Evolutionary conservation across 768 basidiomycete species (phyloP), one percentile per base, ranked within the genome.

Genomic region (Agrocybe pediades): DNA sequence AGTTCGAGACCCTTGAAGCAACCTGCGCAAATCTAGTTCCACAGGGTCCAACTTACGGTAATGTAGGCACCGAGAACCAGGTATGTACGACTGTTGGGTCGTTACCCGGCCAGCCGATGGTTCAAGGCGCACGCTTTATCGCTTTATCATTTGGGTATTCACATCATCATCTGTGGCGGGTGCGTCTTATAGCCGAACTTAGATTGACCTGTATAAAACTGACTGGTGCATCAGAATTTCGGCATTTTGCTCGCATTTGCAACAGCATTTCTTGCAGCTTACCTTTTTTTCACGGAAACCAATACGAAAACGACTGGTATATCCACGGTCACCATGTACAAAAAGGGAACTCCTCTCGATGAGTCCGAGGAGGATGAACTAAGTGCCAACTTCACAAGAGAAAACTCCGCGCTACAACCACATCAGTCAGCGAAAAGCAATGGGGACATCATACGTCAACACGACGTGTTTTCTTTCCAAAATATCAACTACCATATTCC

Each of bases 381-480:
- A 24, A 66, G 68, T 27, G 63, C 70, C 16, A 66, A 41, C 6
- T n/a, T n/a, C n/a, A n/a, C n/a, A n/a, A n/a, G n/a, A n/a, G n/a
- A n/a, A n/a, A n/a, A n/a, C n/a, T n/a, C n/a, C n/a, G n/a, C n/a
- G n/a, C n/a, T n/a, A n/a, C n/a, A n/a, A n/a, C n/a, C n/a, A n/a
- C n/a, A n/a, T n/a, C n/a, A n/a, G n/a, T 47, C 66, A 19, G 57
- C 64, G 66, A 68, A 36, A 68, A 64, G 73, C 72, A 68, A 17
- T 30, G 27, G 11, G 30, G 49, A 51, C 42, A 43, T 42, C 6
- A 20, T 21, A 1, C 23, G 21, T 9, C 26, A 41, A 44, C 26
- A 45, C 13, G 78, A 87, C 60, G 74, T 86, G 9, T 95, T 96
- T 71, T 90, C 93, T 1, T 96, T 90, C 88, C 77, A 84, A 52